A percentile compares a stretch with the other conserved stretches of the same genome.
Conservation (phyloP, 352 stramenopile species). For the Phytophthora hibernalis region DNA sequence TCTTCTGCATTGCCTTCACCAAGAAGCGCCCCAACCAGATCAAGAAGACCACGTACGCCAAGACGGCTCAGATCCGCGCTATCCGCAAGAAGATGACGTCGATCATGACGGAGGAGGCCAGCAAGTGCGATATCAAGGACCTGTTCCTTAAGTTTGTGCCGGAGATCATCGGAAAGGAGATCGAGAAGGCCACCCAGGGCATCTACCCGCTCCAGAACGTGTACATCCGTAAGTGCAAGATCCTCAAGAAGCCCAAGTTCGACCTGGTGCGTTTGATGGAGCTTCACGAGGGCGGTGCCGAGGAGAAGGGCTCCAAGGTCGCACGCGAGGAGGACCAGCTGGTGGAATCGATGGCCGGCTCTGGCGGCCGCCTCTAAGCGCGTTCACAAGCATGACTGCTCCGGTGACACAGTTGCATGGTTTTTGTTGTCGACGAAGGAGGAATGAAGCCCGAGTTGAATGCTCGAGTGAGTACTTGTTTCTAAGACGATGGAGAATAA, state of each 20-base stretch:
- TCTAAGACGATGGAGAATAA: slow-evolving; percentile 85
- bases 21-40: slow-evolving; percentile 99
- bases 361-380: slow-evolving; percentile 91
- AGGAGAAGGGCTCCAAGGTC: slow-evolving; percentile 93
- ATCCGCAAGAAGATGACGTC: slow-evolving; percentile 99
- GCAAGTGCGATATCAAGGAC: slow-evolving; percentile 99
- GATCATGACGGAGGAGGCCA: slow-evolving; percentile 98
- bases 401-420: slow-evolving; percentile 42
- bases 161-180: slow-evolving; percentile 98
- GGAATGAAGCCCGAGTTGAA: slow-evolving; percentile 15
- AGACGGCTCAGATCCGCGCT: slow-evolving; percentile 95
- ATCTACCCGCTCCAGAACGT: slow-evolving; percentile 99
- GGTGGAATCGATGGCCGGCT: slow-evolving; percentile 87
- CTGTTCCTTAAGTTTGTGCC: slow-evolving; percentile 99
- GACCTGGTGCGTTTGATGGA: slow-evolving; percentile 99
- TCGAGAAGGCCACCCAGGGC: slow-evolving; percentile 96
- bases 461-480: slow-evolving; percentile 43
- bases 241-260: slow-evolving; percentile 99
- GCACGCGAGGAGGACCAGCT: slow-evolving; percentile 87
- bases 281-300: slow-evolving; percentile 96
- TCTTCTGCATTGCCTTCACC: slow-evolving; percentile 99
- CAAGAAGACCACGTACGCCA: slow-evolving; percentile 99
- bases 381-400: slow-evolving; percentile 32
- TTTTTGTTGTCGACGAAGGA: slow-evolving; percentile 50
- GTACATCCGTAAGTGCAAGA: slow-evolving; percentile 99